phyloP scores from a whole-genome alignment of 352 stramenopile genomes.

The Globisporangium solare region DNA sequence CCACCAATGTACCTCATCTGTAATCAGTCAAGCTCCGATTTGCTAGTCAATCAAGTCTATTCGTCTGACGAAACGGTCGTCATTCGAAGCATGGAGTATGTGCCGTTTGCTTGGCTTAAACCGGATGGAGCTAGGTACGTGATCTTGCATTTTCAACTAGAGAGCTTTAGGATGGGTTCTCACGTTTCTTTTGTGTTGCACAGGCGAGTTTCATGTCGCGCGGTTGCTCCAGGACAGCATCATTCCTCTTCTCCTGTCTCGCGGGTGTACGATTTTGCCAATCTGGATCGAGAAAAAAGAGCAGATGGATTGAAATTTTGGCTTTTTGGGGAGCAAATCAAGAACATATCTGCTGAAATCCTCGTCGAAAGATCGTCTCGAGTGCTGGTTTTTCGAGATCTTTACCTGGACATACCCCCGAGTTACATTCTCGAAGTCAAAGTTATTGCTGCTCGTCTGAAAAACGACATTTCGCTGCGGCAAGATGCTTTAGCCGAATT shows the following conservation, averaged over 20 bases:
- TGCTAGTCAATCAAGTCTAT: conserved; percentile 69
- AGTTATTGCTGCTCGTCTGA: conserved; percentile 67
- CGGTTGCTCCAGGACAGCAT: conserved; percentile 39
- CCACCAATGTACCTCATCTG: conserved; percentile 84
- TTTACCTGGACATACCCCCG: conserved; percentile 43
- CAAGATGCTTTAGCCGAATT: conserved; percentile 58
- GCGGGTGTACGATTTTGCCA: conserved; percentile 82
- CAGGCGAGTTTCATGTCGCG: conserved; percentile 70
- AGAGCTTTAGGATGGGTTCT: neutral
- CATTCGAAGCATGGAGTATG: conserved; percentile 65
- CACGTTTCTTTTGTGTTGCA: conserved; percentile 5
- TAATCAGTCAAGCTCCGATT: conserved; percentile 73
- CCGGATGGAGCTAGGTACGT: conserved; percentile 68
- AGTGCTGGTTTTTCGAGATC: conserved; percentile 74
- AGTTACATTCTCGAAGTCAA: conserved; percentile 83
- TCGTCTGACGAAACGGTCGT: conserved; percentile 58
- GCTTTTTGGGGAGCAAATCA: conserved; percentile 65
- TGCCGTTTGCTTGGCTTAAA: conserved; percentile 78
- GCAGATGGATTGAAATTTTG: conserved; percentile 67
- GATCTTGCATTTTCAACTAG: neutral
- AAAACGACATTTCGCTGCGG: conserved; percentile 55
- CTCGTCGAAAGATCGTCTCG: conserved; percentile 73
- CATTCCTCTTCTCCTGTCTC: conserved; percentile 53
- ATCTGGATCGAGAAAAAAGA: conserved; percentile 71
- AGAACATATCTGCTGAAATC: conserved; percentile 70